Evolutionary conservation across 1,139 yeast genomes (phyloP).

Genomic region (Pichia sp.): DNA sequence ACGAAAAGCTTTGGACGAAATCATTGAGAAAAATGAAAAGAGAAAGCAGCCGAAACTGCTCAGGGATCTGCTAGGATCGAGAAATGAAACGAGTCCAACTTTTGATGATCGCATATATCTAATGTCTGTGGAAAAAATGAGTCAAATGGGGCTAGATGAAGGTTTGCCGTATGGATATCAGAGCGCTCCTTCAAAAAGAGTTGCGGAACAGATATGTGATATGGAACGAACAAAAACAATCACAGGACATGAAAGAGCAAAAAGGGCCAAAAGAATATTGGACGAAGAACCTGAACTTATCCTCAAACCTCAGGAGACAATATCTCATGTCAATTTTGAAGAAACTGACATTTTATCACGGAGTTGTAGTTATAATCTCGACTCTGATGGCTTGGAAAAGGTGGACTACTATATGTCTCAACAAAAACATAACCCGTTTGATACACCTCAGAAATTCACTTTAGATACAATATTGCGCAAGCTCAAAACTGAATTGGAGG

Average conservation of each 20-base stretch:
- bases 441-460: slow-evolving; percentile 45
- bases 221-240: slow-evolving; percentile 74
- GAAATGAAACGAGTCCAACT: slow-evolving; percentile 17
- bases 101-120: slow-evolving; percentile 31
- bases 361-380: slow-evolving; percentile 18
- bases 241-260: slow-evolving; percentile 62
- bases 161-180: neutral
- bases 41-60: slow-evolving; percentile 45
- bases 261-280: slow-evolving; percentile 64
- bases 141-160: slow-evolving; percentile 8
- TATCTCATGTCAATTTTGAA: slow-evolving; percentile 47
- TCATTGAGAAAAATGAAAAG: slow-evolving; percentile 44
- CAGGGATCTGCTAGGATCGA: slow-evolving; percentile 36
- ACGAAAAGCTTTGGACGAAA: slow-evolving; percentile 38
- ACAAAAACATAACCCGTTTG: slow-evolving; percentile 23
- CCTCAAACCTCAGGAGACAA: slow-evolving; percentile 63
- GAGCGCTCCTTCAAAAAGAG: neutral
- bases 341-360: slow-evolving; percentile 30
- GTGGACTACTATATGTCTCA: slow-evolving; percentile 13
- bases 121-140: slow-evolving; percentile 22
- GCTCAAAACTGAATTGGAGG: slow-evolving; percentile 46
- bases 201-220: slow-evolving; percentile 33
- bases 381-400: slow-evolving; percentile 12
- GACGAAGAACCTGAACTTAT: slow-evolving; percentile 61
- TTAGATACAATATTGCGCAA: slow-evolving; percentile 41